phyloP scores from a whole-genome alignment of 1,284 basidiomycete genomes.

The Melampsora larici-populina region DNA sequence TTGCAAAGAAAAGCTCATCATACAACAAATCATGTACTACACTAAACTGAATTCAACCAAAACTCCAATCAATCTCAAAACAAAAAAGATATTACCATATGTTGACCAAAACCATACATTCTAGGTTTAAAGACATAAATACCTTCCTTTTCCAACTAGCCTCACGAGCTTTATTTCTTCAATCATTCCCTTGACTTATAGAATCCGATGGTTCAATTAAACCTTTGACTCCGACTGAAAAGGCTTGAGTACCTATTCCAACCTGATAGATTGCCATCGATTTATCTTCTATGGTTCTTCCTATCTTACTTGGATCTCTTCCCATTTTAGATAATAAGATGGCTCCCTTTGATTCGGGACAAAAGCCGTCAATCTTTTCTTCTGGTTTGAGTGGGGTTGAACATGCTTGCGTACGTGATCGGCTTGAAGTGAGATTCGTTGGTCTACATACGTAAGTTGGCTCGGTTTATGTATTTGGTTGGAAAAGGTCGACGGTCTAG shows the following conservation, averaged over 20 bases:
- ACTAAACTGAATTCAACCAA: too few species aligned
- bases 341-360: not conserved
- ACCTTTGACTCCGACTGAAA: conserved; percentile 31
- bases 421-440: not conserved
- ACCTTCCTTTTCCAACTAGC: conserved; percentile 35
- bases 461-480: conserved; percentile 18
- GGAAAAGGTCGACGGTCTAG: not conserved
- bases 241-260: conserved; percentile 17
- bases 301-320: conserved; percentile 14
- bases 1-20: too few species aligned
- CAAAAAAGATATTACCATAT: too few species aligned
- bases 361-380: conserved; percentile 3
- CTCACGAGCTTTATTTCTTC: conserved; percentile 15
- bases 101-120: too few species aligned
- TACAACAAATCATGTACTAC: too few species aligned
- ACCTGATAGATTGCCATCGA: conserved; percentile 4
- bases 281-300: conserved; percentile 16
- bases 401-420: not conserved
- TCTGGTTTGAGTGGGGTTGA: not conserved
- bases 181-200: too few species aligned
- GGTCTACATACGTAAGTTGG: conserved; percentile 20
- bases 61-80: too few species aligned
- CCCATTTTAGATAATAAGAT: conserved; percentile 20
- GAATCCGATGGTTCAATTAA: not conserved
- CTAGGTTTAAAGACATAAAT: too few species aligned